A percentile compares a stretch with the other conserved stretches of the same genome.
These are phyloP conservation scores for Dispira parvispora DNA, from an alignment of 192 early-diverging fungal genomes.

Conservation along the genomic window DNA sequence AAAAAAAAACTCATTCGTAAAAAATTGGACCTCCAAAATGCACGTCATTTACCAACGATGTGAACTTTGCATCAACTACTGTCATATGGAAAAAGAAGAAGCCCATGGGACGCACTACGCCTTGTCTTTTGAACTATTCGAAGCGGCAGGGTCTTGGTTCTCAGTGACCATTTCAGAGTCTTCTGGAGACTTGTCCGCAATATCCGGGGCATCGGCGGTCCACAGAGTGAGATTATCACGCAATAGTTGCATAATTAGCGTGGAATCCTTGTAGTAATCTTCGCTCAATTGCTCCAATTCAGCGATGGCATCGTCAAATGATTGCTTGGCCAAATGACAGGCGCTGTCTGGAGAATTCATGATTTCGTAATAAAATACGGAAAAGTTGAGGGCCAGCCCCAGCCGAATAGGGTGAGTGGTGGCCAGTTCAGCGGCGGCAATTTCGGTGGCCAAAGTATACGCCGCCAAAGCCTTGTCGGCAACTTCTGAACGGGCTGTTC, in stretches of 20 bases:
- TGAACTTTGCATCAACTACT: too few species aligned
- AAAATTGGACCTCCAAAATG: too few species aligned
- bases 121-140: too few species aligned
- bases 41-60: too few species aligned
- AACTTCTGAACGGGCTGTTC: conserved; percentile 72
- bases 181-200: conserved; percentile 15
- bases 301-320: conserved; percentile 92
- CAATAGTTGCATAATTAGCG: conserved; percentile 95
- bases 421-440: conserved; percentile 59
- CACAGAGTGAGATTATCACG: conserved; percentile 94
- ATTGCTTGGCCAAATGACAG: conserved; percentile 80
- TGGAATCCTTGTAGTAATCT: conserved; percentile 95
- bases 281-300: conserved; percentile 85
- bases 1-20: too few species aligned
- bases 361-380: conserved; percentile 98
- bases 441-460: conserved; percentile 91
- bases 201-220: conserved; percentile 74
- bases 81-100: too few species aligned
- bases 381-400: conserved; percentile 94
- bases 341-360: conserved; percentile 86
- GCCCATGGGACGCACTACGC: too few species aligned
- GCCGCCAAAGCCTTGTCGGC: conserved; percentile 79
- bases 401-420: conserved; percentile 94
- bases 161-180: conserved; percentile 13
- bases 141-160: background rate